Base-by-base conservation (phyloP, 2,329 filamentous ascomycete species). In the Tolypocladium cylindrosporum region DNA sequence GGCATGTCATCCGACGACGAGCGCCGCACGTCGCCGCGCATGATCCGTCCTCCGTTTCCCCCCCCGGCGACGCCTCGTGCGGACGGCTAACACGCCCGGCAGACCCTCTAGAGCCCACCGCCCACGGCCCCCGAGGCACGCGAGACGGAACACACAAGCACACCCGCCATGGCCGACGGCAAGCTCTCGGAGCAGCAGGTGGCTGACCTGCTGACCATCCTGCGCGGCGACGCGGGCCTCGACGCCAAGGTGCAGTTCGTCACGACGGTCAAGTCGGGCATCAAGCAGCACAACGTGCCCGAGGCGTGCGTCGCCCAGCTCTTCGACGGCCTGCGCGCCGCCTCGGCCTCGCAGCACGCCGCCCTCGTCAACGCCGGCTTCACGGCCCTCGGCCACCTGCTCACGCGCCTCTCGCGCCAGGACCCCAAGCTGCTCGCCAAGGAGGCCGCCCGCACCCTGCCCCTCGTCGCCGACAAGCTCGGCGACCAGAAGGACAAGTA, bases 241-340 rank as follows among this genome's bases (percentile, higher is more conserved):
- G 88, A 92, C 66, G 74, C 79, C 55, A 91, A 91, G 70, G 80
- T 91, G 62, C 78, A 84, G 62, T 81, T 83, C 57, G 83, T 96
- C 65, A 89, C 85, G 60, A 80, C 78, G 66, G 78, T 92, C 73
- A 96, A 96, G 75, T 91, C 89, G 50, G 84, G 86, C 71, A 96
- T 96, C 79, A 96, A 96, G 73, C 91, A 96, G 73, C 88, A 89
- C 70, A 91, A 91, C 76, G 90, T 96, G 52, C 90, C 91, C 60
- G 90, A 95, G 63, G 74, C 75, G 57, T 83, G 80, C 66, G 82
- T 95, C 65, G 75, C 84, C 34, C 79, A 84, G 59, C 84, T 96
- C 62, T 95, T 96, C 74, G 91, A 97, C 61, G 89, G 87, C 62
- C 79, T 95, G 67, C 87, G 88, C 62, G 76, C 85, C 56, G 89